Conservation (phyloP, 768 basidiomycete genomes). For the Tephrocybe sp. region DNA sequence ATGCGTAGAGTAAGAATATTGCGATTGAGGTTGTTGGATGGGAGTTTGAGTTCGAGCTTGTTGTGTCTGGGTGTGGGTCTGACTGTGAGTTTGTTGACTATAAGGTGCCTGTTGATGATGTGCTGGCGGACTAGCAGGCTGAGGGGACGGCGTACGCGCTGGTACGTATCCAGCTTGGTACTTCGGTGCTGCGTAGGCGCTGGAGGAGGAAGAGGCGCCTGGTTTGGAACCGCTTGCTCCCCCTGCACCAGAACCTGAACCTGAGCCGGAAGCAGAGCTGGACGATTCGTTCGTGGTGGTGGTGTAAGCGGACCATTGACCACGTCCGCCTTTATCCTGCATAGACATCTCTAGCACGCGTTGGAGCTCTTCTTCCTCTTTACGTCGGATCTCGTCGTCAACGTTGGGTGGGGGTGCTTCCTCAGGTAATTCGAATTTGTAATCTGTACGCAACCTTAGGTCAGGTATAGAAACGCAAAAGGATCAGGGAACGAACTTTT, state of each 20-base stretch:
- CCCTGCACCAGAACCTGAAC: slow-evolving; percentile 10
- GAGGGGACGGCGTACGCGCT: slow-evolving; percentile 47
- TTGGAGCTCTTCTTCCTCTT: slow-evolving; percentile 94
- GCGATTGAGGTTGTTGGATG: slow-evolving; percentile 10
- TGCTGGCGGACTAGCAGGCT: slow-evolving; percentile 19
- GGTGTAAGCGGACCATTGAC: slow-evolving; percentile 47
- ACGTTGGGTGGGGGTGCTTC: slow-evolving; percentile 67
- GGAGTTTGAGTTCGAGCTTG: slow-evolving; percentile 7
- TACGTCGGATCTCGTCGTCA: slow-evolving; percentile 76
- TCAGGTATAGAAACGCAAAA: neutral
- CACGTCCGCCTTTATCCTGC: slow-evolving; percentile 83
- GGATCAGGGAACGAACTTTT: slow-evolving; percentile 56
- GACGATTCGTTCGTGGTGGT: slow-evolving; percentile 25
- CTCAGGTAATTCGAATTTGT: slow-evolving; percentile 61
- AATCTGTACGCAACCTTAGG: slow-evolving; percentile 41
- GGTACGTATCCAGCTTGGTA: slow-evolving; percentile 58
- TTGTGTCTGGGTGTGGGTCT: too few relatives aligned
- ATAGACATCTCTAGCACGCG: slow-evolving; percentile 92
- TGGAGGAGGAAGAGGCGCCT: slow-evolving; percentile 15
- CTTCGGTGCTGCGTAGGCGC: slow-evolving; percentile 30
- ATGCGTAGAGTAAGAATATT: too few relatives aligned
- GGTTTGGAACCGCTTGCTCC: slow-evolving; percentile 18
- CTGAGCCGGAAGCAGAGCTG: slow-evolving; percentile 18
- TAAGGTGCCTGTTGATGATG: slow-evolving; percentile 21
- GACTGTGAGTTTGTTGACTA: too few relatives aligned